Conservation (phyloP, 352 stramenopile species). For the Pythium periplocum region DNA sequence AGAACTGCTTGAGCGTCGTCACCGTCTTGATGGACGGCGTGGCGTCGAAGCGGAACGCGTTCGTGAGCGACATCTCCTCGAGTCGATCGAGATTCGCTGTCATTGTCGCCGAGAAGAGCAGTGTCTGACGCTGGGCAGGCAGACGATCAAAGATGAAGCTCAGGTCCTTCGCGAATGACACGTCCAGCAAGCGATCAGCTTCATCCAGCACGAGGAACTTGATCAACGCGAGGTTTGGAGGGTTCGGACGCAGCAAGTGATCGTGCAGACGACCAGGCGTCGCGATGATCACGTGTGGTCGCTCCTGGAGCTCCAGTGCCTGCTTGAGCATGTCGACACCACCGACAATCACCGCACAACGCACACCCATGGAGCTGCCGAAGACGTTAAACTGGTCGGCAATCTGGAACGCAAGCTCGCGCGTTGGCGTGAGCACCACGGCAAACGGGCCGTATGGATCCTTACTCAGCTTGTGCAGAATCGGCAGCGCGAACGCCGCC, state of each 20-base stretch:
- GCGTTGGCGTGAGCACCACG: slow-evolving; percentile 94
- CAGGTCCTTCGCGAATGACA: slow-evolving; percentile 86
- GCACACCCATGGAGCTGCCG: slow-evolving; percentile 87
- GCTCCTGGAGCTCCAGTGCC: slow-evolving; percentile 78
- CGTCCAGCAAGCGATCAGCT: slow-evolving; percentile 92
- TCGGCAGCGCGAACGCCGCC: slow-evolving; percentile 96
- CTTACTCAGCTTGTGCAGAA: slow-evolving; percentile 93
- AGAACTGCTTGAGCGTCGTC: slow-evolving; percentile 93
- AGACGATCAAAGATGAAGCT: slow-evolving; percentile 81
- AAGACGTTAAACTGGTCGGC: slow-evolving; percentile 96
- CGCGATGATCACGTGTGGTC: slow-evolving; percentile 96
- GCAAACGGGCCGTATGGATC: slow-evolving; percentile 95
- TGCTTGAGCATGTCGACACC: slow-evolving; percentile 95
- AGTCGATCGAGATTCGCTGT: slow-evolving; percentile 89
- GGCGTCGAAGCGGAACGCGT: slow-evolving; percentile 66
- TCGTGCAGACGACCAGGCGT: slow-evolving; percentile 95
- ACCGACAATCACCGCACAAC: slow-evolving; percentile 92
- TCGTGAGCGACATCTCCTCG: slow-evolving; percentile 64
- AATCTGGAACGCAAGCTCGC: slow-evolving; percentile 98
- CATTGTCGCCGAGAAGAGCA: slow-evolving; percentile 98
- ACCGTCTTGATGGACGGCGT: slow-evolving; percentile 87
- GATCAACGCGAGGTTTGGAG: slow-evolving; percentile 87
- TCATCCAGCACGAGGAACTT: slow-evolving; percentile 98
- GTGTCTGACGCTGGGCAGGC: slow-evolving; percentile 86
- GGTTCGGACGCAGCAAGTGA: slow-evolving; percentile 88